Evolutionary conservation across 2,329 filamentous ascomycete genomes (phyloP), one percentile per base, ranked within the genome.

Genomic region (Didymella pomorum): DNA sequence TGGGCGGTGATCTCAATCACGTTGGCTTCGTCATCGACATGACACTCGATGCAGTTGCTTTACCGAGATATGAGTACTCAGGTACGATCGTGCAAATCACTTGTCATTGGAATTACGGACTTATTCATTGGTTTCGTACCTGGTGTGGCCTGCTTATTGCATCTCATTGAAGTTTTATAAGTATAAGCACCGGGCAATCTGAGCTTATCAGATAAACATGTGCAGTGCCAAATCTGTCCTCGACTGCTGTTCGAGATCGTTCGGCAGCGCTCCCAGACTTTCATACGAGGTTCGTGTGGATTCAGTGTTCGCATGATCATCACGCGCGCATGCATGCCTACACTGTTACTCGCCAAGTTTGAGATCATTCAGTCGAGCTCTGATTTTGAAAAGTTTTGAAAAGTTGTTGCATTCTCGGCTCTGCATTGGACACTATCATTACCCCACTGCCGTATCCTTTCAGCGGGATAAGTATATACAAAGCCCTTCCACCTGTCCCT

Each of bases 381-480:
- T n/a, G n/a, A n/a, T n/a, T n/a, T n/a, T n/a, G n/a, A n/a, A n/a
- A n/a, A n/a, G 1, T 26, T 14, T 25, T 7, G 16, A 18, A 16
- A 20, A 11, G 10, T 49, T 42, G 28, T 18, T 33, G 14, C 28
- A 35, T 50, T 47, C 28, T 58, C 49, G 16, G 56, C 56, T 54
- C 39, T 58, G 56, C 29, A 54, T 51, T 50, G 37, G 20, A 54
- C 39, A 39, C 50, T 54, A 58, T 41, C 33, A 35, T 58, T 50
- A 42, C 25, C 50, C 50, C 39, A 35, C 45, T 39, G 45, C 28
- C 44, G 33, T 21, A 31, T 28, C 37, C 23, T 45, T 35, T 54
- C 45, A 29, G 50, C 44, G 41, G 41, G 50, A 44, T 37, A 51
- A 23, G 33, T 51, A 54, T 46, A 50, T 54, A 58, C 56, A 46